Base-by-base conservation (phyloP, 371 early-diverging fungal species). In the Rhizopus arrhizus region DNA sequence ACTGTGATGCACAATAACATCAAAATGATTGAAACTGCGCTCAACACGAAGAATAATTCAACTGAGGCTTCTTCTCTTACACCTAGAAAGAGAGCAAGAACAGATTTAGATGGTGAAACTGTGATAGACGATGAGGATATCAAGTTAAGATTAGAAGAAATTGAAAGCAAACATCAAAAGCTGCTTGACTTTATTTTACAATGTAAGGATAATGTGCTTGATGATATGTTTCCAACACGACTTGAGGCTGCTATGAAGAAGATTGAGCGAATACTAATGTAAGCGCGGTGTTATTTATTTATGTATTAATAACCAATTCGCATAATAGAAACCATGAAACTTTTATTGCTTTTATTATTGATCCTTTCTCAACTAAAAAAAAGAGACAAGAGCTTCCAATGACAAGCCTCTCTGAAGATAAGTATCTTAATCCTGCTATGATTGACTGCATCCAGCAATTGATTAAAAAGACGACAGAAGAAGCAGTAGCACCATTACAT, bases 251-350 rank as follows among this genome's bases (percentile, higher is more conserved):
- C 61, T n/a, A 47, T 69, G 32, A 52, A 46, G 10, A 65, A 65
- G 15, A 69, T 69, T 33, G 65, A 69, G 33, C 54, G 61, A 22
- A 52, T 61, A n/a, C 43, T 69, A 16, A 34, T 61, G 69, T 69
- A 59, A 59, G 47, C 50, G 12, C 15, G 1, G 4, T 36, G 7
- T 31, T 11, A 11, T 31, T 13, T 34, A 52, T 13, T 31, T 16
- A 33, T 55, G 34, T 55, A 15, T 32, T 13, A 52, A 15, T 10
- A 29, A 42, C 29, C 36, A 9, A 15, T 58, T 1, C 15, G 33
- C 13, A 35, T 16, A 36, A 42, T 61, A 69, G 69, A 40, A 69
- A 69, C 8, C 69, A 69, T 50, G 62, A 69, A 56, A 57, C 54
- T 3, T 65, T 69, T 43, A 61, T 69, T 48, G 38, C 62, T 4